Percentiles rank a stretch among this genome's conserved stretches.
These are phyloP conservation scores for Penicillium sp. DNA, from an alignment of 2,329 filamentous ascomycete species.

Conservation along the genomic window DNA sequence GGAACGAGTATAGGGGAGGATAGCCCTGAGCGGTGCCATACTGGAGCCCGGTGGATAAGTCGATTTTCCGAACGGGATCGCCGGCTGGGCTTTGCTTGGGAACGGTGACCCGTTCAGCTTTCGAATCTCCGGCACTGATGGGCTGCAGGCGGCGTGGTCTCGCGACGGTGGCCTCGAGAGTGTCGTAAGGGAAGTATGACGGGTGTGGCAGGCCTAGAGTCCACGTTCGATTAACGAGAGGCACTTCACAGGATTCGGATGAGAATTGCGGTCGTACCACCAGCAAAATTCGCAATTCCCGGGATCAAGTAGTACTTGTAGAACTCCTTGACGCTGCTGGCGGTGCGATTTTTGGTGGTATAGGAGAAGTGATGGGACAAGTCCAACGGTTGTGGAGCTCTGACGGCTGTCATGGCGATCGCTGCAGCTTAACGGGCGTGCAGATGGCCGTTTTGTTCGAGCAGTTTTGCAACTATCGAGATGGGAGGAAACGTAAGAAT, in stretches of 20 bases:
- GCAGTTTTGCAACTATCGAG: too few species aligned
- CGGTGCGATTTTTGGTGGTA: slow-evolving; percentile 61
- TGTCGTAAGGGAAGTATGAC: slow-evolving; percentile 84
- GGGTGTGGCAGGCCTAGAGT: slow-evolving; percentile 71
- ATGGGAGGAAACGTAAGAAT: background rate
- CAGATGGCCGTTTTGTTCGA: too few species aligned
- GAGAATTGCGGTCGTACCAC: slow-evolving; percentile 43
- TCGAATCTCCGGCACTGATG: slow-evolving; percentile 55
- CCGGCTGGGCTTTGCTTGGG: slow-evolving; percentile 63
- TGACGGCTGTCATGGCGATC: slow-evolving; percentile 22
- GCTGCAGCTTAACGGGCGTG: slow-evolving; percentile 19
- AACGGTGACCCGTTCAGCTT: slow-evolving; percentile 61
- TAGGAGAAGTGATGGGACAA: slow-evolving; percentile 76
- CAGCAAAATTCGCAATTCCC: slow-evolving; percentile 60
- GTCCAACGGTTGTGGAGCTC: slow-evolving; percentile 59
- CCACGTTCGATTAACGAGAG: background rate
- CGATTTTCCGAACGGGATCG: slow-evolving; percentile 68
- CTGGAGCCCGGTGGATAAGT: slow-evolving; percentile 77
- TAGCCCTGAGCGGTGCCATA: slow-evolving; percentile 83
- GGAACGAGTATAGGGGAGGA: slow-evolving; percentile 70
- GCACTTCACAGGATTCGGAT: background rate
- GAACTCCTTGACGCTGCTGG: slow-evolving; percentile 71
- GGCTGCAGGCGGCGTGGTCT: slow-evolving; percentile 71
- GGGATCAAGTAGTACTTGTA: slow-evolving; percentile 77
- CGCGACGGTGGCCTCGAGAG: slow-evolving; percentile 77